Percentiles rank a stretch among this genome's conserved stretches.
These are phyloP conservation scores for Colletotrichum magnum DNA, from an alignment of 2,329 filamentous ascomycete genomes.

Conservation along the genomic window DNA sequence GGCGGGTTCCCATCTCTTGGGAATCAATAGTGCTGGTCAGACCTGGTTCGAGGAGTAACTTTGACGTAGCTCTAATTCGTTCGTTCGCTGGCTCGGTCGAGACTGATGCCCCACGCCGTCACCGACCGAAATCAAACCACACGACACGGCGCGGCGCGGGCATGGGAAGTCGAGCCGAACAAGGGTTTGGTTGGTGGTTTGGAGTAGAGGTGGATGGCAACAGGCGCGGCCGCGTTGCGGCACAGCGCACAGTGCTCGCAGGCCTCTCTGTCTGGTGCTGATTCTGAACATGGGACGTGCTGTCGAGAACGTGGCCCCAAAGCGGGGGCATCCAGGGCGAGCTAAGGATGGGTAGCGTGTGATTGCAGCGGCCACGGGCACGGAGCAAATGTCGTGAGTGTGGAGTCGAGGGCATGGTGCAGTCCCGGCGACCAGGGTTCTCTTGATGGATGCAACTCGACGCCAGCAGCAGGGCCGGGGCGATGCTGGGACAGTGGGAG, in stretches of 20 bases:
- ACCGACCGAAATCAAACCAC: conserved; percentile 39
- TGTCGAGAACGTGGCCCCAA: conserved; percentile 40
- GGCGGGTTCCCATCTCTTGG: conserved; percentile 29
- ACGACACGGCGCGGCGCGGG: conserved; percentile 32
- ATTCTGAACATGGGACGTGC: conserved; percentile 36
- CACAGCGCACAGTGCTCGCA: conserved; percentile 37
- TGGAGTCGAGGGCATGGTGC: conserved; percentile 26
- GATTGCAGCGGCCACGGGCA: conserved; percentile 35
- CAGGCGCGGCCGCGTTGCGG: conserved; percentile 34
- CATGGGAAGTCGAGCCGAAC: conserved; percentile 23
- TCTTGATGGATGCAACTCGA: conserved; percentile 38
- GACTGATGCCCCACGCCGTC: conserved; percentile 35
- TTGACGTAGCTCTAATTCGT: conserved; percentile 19
- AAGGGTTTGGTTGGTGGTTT: conserved; percentile 35
- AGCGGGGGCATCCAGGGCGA: conserved; percentile 31
- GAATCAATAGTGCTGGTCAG: conserved; percentile 40
- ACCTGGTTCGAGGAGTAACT: conserved; percentile 28
- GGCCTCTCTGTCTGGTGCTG: conserved; percentile 19
- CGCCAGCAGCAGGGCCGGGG: conserved; percentile 11
- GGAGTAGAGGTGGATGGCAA: conserved; percentile 21
- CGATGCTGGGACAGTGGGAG: conserved; percentile 13
- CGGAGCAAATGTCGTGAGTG: conserved; percentile 39
- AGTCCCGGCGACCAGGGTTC: conserved; percentile 28
- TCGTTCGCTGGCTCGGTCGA: conserved; percentile 36
- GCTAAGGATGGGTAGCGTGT: conserved; percentile 36